Evolutionary conservation across 805 yeast species (phyloP), one percentile per base, ranked within the genome.

Genomic region (Candida parachauliodes): DNA sequence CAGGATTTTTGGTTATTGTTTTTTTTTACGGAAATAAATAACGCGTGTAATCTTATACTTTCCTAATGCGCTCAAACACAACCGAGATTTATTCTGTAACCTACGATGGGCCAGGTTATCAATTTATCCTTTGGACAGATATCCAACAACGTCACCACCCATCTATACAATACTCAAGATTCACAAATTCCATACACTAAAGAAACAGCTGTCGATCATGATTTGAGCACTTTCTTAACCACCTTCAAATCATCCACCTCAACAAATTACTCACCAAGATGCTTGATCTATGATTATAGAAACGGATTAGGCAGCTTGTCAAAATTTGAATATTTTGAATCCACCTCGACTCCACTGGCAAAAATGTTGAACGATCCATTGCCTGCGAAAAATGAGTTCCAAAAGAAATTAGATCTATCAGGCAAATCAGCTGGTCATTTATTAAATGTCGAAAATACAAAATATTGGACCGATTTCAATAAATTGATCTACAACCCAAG

Each of bases 61-160:
- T 8, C 14, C n/a, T 20, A 20, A 28, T 8, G 7, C n/a, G 24
- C 24, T 10, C 9, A 21, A n/a, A n/a, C n/a, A n/a, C n/a, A n/a
- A n/a, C n/a, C n/a, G n/a, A n/a, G n/a, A n/a, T n/a, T n/a, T n/a
- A 9, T 16, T 28, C 5, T 14, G 17, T 17, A 16, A n/a, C n/a
- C n/a, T n/a, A n/a, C n/a, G n/a, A 85, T 85, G 94, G 78, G 73
- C 38, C 96, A 89, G 51, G 64, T 85, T 0, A 55, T 91, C n/a
- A 83, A 78, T 9, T 44, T 88, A 0, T 81, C 94, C 3, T 63
- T 78, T 4, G 85, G 95, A 0, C 89, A 84, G 8, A 52, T 68
- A 15, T 73, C 96, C 0, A 86, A 86, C 49, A 91, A 85, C 55
- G 56, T 86, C n/a, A 57, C 76, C 2, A 75, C 95, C 0, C 96